Base-by-base conservation (phyloP, 2,329 filamentous ascomycete species). In the Botryotinia calthae region DNA sequence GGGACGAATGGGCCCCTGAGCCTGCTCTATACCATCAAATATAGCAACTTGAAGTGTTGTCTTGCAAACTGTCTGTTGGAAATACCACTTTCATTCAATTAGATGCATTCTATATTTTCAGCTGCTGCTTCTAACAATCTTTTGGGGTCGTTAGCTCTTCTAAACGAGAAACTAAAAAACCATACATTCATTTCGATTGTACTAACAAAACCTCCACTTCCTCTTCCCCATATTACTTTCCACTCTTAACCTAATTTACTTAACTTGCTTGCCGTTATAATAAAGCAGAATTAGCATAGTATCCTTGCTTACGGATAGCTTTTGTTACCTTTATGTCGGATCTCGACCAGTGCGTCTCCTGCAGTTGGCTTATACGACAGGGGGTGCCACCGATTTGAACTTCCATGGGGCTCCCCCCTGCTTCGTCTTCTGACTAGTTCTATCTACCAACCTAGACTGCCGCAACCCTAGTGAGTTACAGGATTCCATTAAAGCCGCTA, bases 271-370 rank as follows among this genome's bases (percentile, higher is more conserved):
- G 70, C 51, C 34, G 9, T 67, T 67, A 58, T 72, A 58, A 62
- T 54, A 22, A 10, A 61, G n/a, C 31, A 48, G 44, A 48, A 48
- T 42, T 31, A 72, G 12, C 10, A 68, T 9, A 20, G 34, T 31
- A 65, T 58, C 46, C 48, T 65, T 65, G 58, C 44, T 65, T 58
- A 42, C 48, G 31, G 31, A 40, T 61, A 59, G 25, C 22, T 58
- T 58, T 46, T 34, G 37, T 28, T 71, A 66, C 70, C 70, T 68
- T 42, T 72, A 66, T 34, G 22, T 72, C 51, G 70, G 63, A 72
- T 68, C 31, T 70, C 40, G 54, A 72, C 63, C 54, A 59, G 63
- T 72, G 62, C 51, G 70, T 68, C 62, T 72, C 70, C 70, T 72
- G 70, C 54, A 61, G 70, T 68, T 72, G 70, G 62, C 63, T 72